phyloP scores from a whole-genome alignment of 148 eudicot species.

The Hydrangea macrophylla region DNA sequence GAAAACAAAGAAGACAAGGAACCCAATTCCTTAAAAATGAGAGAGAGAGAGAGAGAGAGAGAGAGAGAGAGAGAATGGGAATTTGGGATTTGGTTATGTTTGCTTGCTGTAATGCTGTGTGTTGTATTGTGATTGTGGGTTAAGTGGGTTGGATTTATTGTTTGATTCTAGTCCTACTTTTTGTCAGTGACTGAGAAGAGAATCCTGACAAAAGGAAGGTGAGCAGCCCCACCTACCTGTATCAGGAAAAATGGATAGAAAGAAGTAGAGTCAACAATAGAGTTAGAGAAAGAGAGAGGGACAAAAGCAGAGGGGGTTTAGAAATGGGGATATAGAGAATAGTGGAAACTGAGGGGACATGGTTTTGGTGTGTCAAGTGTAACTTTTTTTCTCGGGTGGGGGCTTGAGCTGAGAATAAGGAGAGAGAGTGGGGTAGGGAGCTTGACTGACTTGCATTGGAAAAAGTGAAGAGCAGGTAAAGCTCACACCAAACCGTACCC shows the following conservation, averaged over 20 bases:
- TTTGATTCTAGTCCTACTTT: conserved; percentile 12
- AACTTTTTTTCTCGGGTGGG: conserved; percentile 25
- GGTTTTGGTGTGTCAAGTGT: conserved; percentile 9
- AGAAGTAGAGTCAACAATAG: not conserved
- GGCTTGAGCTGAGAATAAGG: conserved; percentile 7
- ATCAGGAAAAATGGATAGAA: conserved; percentile 8
- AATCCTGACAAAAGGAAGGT: conserved; percentile 52
- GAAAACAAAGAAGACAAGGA: conserved; percentile 8
- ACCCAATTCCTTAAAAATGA: not conserved
- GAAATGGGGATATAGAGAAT: conserved; percentile 11
- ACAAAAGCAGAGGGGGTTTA: not conserved
- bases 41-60: conserved; percentile 8
- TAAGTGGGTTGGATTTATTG: conserved; percentile 14
- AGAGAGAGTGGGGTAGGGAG: not conserved
- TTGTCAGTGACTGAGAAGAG: conserved; percentile 17
- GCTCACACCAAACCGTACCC: conserved; percentile 35
- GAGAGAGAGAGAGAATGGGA: conserved; percentile 6
- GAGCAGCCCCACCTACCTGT: conserved; percentile 68
- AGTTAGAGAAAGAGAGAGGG: not conserved
- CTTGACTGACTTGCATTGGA: conserved; percentile 12
- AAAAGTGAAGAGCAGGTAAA: conserved; percentile 26
- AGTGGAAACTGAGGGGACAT: conserved; percentile 30
- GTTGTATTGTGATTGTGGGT: too few species aligned
- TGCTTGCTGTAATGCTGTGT: not conserved
- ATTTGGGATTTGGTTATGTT: conserved; percentile 8